Percentiles rank a stretch among this genome's conserved stretches.
Conservation (phyloP, 345 rosid species). For the Adansonia digitata region DNA sequence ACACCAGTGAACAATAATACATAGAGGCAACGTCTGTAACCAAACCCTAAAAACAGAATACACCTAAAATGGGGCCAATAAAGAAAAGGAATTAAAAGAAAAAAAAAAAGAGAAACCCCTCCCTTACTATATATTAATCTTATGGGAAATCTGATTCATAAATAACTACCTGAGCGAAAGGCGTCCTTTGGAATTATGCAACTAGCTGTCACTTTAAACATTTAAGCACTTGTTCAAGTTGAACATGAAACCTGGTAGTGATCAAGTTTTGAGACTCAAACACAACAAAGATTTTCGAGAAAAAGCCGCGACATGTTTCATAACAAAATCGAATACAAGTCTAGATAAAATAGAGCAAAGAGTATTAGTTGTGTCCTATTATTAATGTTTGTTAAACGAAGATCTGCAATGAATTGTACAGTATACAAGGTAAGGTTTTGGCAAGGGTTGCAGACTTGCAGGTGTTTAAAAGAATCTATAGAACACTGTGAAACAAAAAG, state of each 20-base stretch:
- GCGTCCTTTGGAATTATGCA: not conserved
- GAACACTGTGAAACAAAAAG: constrained; percentile 1
- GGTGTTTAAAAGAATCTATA: constrained; percentile 13
- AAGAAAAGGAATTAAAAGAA: too few species aligned
- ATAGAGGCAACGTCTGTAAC: too few species aligned
- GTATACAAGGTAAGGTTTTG: constrained; percentile 5
- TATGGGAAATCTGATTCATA: not conserved
- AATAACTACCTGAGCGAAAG: not conserved
- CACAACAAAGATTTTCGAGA: not conserved
- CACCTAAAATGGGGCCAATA: too few species aligned
- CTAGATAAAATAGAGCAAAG: not conserved
- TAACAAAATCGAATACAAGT: not conserved
- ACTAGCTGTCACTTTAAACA: not conserved
- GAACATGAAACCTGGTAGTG: not conserved
- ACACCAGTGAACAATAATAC: too few species aligned
- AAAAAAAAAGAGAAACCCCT: too few species aligned
- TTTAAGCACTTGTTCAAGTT: not conserved
- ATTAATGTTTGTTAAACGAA: not conserved
- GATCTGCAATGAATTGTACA: not conserved
- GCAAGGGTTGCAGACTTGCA: too few species aligned
- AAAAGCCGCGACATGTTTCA: not conserved
- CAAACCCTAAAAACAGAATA: too few species aligned
- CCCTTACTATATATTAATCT: too few species aligned
- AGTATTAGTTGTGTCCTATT: not conserved
- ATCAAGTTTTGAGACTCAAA: not conserved